A percentile compares a stretch with the other conserved stretches of the same genome.
phyloP scores from a whole-genome alignment of 1,284 basidiomycete genomes.

The Naganishia cerealis region DNA sequence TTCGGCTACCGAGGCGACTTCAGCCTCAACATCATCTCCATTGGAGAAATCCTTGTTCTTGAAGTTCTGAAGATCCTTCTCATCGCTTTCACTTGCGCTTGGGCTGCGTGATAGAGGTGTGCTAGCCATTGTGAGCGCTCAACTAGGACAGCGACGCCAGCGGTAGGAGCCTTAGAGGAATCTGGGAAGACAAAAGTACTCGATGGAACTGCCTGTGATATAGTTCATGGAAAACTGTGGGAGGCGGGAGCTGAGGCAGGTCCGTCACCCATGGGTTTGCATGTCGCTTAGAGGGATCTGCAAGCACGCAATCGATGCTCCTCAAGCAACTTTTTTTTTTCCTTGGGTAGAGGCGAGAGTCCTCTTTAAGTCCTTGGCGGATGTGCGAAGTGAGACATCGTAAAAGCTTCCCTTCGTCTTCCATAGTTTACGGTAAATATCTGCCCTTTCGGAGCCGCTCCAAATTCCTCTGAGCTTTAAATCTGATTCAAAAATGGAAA shows the following conservation, averaged over 20 bases:
- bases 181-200: not conserved
- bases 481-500: no score
- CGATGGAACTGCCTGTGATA: not conserved
- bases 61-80: constrained; percentile 10
- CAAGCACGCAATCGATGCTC: constrained; percentile 24
- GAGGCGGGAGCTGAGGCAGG: no score
- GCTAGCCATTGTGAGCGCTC: constrained; percentile 3
- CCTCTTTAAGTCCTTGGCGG: constrained; percentile 16
- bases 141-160: no score
- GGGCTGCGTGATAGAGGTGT: constrained; percentile 9
- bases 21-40: constrained; percentile 20
- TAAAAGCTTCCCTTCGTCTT: not conserved
- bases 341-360: constrained; percentile 19
- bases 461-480: no score
- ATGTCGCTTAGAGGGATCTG: constrained; percentile 13
- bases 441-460: not conserved
- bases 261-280: not conserved
- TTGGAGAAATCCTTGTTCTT: constrained; percentile 16
- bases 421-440: not conserved
- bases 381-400: constrained; percentile 20
- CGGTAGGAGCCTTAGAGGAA: no score
- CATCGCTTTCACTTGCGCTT: constrained; percentile 17
- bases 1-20: constrained; percentile 14
- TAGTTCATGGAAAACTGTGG: not conserved
- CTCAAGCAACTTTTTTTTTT: constrained; percentile 10